These are phyloP conservation scores for Acacia crassicarpa DNA, from an alignment of 306 rosid species.

Conservation along the genomic window DNA sequence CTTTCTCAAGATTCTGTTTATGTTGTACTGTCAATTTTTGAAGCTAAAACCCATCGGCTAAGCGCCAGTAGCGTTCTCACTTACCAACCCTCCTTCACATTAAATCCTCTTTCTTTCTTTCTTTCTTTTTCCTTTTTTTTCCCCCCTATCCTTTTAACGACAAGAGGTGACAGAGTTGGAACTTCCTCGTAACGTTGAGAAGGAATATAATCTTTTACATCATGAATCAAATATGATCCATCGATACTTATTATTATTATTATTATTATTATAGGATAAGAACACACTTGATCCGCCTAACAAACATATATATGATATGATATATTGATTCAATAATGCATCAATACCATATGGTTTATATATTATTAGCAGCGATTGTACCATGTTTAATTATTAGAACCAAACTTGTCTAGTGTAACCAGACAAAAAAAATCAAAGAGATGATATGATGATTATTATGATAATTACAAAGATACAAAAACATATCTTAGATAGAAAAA, in stretches of 20 bases:
- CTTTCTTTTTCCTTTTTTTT: neutral
- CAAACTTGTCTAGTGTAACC: neutral
- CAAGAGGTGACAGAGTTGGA: neutral
- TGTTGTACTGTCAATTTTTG: slow-evolving; percentile 35
- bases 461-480: neutral
- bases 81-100: neutral
- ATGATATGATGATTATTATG: neutral
- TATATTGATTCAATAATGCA: neutral
- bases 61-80: slow-evolving; percentile 21
- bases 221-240: slow-evolving; percentile 3
- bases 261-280: neutral
- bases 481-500: neutral
- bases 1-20: slow-evolving; percentile 17
- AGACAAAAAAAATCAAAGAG: neutral
- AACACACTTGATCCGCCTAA: neutral
- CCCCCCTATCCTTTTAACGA: neutral
- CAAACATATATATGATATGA: neutral
- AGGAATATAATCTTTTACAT: slow-evolving; percentile 19
- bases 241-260: neutral
- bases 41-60: slow-evolving; percentile 21
- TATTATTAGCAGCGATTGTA: neutral
- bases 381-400: neutral
- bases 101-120: neutral
- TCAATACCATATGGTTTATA: neutral
- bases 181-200: slow-evolving; percentile 22